Evolutionary conservation across 108 stramenopile genomes (phyloP).

Genomic region (Aureococcus anophagefferens): DNA sequence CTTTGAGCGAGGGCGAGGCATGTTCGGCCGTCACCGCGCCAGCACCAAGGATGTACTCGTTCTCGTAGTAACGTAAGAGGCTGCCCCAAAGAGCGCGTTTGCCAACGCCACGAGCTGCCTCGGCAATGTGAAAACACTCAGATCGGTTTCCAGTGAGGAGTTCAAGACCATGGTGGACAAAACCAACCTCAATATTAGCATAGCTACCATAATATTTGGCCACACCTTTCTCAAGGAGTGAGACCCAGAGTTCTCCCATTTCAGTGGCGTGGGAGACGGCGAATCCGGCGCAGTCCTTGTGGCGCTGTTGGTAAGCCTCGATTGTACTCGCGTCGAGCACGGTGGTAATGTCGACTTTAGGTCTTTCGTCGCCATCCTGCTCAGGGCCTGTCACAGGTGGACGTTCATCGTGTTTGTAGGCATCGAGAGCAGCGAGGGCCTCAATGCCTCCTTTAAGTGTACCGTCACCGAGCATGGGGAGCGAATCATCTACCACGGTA

Average conservation of each 20-base stretch:
- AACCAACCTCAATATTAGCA: background rate
- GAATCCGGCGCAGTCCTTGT: background rate
- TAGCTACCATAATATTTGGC: background rate
- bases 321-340: background rate
- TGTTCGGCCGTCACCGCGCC: slow-evolving; percentile 19
- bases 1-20: slow-evolving; percentile 2
- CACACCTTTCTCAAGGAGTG: background rate
- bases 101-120: background rate
- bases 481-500: background rate
- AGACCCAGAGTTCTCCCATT: background rate
- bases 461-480: background rate
- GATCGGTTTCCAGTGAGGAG: background rate
- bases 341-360: background rate
- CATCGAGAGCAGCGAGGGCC: too few relatives aligned
- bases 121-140: background rate
- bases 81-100: background rate
- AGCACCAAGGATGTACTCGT: slow-evolving; percentile 38
- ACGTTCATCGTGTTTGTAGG: too few relatives aligned
- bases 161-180: background rate
- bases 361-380: background rate
- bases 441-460: background rate
- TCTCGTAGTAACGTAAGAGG: slow-evolving; percentile 5
- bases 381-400: too few relatives aligned
- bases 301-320: too few relatives aligned
- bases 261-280: background rate